phyloP scores from a whole-genome alignment of 2,329 filamentous ascomycete species.

The Apiospora aurea region DNA sequence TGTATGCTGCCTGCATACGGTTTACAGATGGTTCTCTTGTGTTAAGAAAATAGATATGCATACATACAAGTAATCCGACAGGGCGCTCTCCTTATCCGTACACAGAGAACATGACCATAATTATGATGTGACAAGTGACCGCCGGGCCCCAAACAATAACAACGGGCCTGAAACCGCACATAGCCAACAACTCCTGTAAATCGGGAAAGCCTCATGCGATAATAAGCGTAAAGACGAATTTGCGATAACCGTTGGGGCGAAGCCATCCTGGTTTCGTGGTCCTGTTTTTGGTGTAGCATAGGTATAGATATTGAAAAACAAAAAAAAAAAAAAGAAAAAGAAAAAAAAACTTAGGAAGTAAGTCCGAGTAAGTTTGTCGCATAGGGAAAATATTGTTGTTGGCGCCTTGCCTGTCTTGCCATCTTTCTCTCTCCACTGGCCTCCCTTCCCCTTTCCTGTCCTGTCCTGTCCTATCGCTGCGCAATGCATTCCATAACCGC shows the following conservation, averaged over 20 bases:
- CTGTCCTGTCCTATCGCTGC: not conserved
- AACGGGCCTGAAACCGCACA: not conserved
- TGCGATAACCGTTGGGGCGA: not conserved
- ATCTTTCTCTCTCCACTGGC: not conserved
- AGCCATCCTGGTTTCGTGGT: not conserved
- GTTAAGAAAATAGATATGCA: not conserved
- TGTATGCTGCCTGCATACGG: not conserved
- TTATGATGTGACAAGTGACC: not conserved
- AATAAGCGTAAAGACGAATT: not conserved
- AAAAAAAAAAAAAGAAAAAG: not conserved
- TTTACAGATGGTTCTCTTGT: not conserved
- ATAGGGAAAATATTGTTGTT: conserved; percentile 9
- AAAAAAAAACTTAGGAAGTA: not conserved
- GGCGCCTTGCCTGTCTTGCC: not conserved
- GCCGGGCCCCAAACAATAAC: not conserved
- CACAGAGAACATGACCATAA: not conserved
- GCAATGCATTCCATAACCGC: not conserved
- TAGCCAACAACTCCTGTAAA: not conserved
- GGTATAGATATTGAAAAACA: not conserved
- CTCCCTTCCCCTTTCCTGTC: not conserved
- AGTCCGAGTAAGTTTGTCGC: not conserved
- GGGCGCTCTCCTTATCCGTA: no score
- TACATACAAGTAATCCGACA: not conserved
- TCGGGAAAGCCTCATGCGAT: not conserved
- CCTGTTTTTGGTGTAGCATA: not conserved